Evolutionary conservation across 805 yeast species (phyloP), one percentile per base, ranked within the genome.

Genomic region (Yarrowia divulgata): DNA sequence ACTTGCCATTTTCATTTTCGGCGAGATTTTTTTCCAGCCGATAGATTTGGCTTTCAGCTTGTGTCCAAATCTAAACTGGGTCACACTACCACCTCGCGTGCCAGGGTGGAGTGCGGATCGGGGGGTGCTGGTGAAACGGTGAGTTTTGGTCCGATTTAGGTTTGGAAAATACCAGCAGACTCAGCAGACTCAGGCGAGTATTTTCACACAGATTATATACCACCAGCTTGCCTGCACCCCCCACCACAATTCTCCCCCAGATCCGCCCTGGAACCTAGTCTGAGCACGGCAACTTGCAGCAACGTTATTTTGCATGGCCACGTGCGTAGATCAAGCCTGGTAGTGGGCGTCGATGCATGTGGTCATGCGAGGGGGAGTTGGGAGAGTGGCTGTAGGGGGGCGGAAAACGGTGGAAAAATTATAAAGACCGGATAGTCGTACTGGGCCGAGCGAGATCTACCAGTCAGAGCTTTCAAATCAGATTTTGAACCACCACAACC

Each of bases 51-150:
- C 45, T 54, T 54, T 54, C 34, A 34, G 45, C 14, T 34, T 34
- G 45, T 54, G 60, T 35, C 19, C 43, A 57, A 57, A 57, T 57
- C 63, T 40, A 29, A 57, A 40, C 63, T 42, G 63, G 63, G 63
- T 57, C 63, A 57, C 63, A 57, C 63, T 57, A 57, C 63, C 63
- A 57, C 63, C 63, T 57, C 63, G 63, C 63, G 63, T 57, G 63
- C 63, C 63, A 57, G 43, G 34, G 60, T 54, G 60, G 60, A 37
- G 60, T 37, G 29, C 29, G 34, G 54, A 19, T 16, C n/a, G 16
- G 43, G 43, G 13, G 43, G 12, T 3, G n/a, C 14, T 2, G 6
- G 9, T 40, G 10, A 39, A 39, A 39, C 9, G 42, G 42, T 34
- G 37, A 34, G 37, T 34, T 34, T 6, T 34, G 37, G 37, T 7